A percentile compares a stretch with the other conserved stretches of the same genome.
Conservation (phyloP, 345 rosid genomes). For the Bruguiera parviflora region DNA sequence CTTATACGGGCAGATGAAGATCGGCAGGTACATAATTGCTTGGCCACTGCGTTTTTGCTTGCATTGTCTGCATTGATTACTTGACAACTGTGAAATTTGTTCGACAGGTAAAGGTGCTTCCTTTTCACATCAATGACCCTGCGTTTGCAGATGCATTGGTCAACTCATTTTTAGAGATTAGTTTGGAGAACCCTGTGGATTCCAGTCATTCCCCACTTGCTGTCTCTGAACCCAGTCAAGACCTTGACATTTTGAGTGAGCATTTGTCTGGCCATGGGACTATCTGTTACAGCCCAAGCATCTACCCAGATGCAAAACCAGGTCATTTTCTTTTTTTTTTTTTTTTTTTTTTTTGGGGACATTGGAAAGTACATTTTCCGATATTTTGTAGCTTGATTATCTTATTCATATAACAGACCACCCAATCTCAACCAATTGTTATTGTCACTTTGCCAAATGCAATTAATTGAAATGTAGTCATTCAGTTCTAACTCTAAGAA, state of each 20-base stretch:
- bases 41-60: not conserved
- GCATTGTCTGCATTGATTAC: slow-evolving; percentile 3
- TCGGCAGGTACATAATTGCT: slow-evolving; percentile 47
- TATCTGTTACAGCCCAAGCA: slow-evolving; percentile 53
- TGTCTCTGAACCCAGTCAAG: slow-evolving; percentile 25
- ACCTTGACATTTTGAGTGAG: slow-evolving; percentile 20
- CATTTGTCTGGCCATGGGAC: slow-evolving; percentile 33
- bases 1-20: slow-evolving; percentile 45
- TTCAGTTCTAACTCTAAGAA: not conserved
- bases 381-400: not conserved
- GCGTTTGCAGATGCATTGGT: slow-evolving; percentile 81
- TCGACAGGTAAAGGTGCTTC: slow-evolving; percentile 53
- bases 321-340: slow-evolving; percentile 38
- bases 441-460: not conserved
- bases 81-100: slow-evolving; percentile 8
- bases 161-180: slow-evolving; percentile 66
- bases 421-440: slow-evolving; percentile 7
- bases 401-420: not conserved
- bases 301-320: slow-evolving; percentile 79
- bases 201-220: slow-evolving; percentile 27
- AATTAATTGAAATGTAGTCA: not conserved
- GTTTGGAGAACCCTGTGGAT: slow-evolving; percentile 28
- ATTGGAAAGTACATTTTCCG: too few species aligned
- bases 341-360: slow-evolving; percentile 2
- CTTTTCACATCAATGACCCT: slow-evolving; percentile 75